A percentile compares a stretch with the other conserved stretches of the same genome.
These are phyloP conservation scores for Penstemon eatonii DNA, from an alignment of 257 asterid species.

Conservation along the genomic window DNA sequence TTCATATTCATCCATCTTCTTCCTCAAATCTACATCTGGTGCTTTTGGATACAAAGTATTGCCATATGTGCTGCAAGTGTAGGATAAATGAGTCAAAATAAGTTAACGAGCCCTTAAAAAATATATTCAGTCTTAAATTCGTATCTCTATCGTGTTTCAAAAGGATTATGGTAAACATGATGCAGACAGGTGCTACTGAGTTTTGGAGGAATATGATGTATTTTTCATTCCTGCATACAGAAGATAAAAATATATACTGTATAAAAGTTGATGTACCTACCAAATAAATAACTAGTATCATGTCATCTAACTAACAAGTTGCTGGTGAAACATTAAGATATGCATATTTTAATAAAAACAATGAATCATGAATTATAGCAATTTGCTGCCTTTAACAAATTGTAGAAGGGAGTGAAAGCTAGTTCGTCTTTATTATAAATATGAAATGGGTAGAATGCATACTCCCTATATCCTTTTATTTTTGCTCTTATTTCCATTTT, in stretches of 20 bases:
- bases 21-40: conserved; percentile 47
- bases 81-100: conserved; percentile 19
- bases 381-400: neutral
- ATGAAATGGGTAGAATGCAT: neutral
- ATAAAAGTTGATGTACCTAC: no score
- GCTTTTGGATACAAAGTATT: conserved; percentile 50
- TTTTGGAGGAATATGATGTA: no score
- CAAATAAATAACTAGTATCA: no score
- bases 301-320: neutral
- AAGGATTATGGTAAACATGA: no score
- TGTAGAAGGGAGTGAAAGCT: conserved; percentile 9
- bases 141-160: no score
- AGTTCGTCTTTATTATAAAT: neutral
- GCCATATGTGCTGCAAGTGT: conserved; percentile 47
- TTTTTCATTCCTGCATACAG: no score
- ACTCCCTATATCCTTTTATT: no score
- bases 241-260: no score
- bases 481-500: no score
- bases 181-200: no score
- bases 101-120: neutral
- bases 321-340: neutral
- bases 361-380: neutral
- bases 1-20: conserved; percentile 55
- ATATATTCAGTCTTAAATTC: no score
- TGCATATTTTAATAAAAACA: no score